Percentiles rank a stretch among this genome's conserved stretches.
Conservation (phyloP, 2,329 filamentous ascomycete genomes). For the Dactylellina leptospora region DNA sequence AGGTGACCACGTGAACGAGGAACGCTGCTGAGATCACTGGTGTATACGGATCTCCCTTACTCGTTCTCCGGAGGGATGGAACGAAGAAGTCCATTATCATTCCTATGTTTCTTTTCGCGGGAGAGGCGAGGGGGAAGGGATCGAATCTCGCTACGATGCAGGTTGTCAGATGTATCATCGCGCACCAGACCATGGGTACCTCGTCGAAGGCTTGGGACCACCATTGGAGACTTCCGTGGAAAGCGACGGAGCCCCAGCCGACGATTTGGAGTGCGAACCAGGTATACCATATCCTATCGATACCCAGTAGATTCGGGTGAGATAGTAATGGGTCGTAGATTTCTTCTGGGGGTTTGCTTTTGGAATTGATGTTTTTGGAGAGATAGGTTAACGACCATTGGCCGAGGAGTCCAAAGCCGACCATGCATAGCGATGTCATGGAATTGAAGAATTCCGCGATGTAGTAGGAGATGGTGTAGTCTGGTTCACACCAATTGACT, state of each 20-base stretch:
- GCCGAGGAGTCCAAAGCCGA: constrained; percentile 37
- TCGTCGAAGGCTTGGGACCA: constrained; percentile 50
- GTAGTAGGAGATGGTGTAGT: constrained; percentile 47
- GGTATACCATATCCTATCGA: constrained; percentile 35
- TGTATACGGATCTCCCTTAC: constrained; percentile 21
- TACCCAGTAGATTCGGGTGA: constrained; percentile 17
- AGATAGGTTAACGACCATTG: constrained; percentile 29
- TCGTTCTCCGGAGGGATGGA: constrained; percentile 8
- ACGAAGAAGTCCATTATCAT: constrained; percentile 10
- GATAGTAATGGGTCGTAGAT: constrained; percentile 39
- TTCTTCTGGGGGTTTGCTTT: not conserved
- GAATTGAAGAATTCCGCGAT: constrained; percentile 52
- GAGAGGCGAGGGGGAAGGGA: constrained; percentile 27
- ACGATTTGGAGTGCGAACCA: constrained; percentile 48
- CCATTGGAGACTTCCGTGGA: constrained; percentile 46
- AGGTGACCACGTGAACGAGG: constrained; percentile 26
- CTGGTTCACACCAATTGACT: constrained; percentile 58
- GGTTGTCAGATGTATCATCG: constrained; percentile 28
- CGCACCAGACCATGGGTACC: constrained; percentile 50
- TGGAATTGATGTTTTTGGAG: constrained; percentile 21
- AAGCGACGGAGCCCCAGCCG: constrained; percentile 47
- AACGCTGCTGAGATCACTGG: constrained; percentile 25
- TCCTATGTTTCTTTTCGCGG: not conserved
- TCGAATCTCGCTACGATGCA: constrained; percentile 34
- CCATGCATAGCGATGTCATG: constrained; percentile 38